Percentiles rank a stretch among this genome's conserved stretches.
phyloP scores from a whole-genome alignment of 192 early-diverging fungal species.

The Spizellomyces sp. region DNA sequence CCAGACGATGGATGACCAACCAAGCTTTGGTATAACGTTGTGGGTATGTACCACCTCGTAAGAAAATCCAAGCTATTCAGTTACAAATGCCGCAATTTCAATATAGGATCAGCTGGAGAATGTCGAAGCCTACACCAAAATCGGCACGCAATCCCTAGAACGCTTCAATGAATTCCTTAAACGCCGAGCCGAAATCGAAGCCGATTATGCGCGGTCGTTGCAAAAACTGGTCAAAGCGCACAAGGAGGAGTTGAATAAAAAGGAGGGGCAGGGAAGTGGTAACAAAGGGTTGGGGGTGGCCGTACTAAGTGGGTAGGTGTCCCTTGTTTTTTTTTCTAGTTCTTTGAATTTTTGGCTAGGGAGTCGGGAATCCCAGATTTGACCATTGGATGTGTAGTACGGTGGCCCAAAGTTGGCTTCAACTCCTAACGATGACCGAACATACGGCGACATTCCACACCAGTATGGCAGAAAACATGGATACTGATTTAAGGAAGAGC shows the following conservation, averaged over 20 bases:
- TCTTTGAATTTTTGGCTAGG: background rate
- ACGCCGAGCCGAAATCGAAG: slow-evolving; percentile 42
- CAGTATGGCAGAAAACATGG: slow-evolving; percentile 32
- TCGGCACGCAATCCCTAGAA: slow-evolving; percentile 35
- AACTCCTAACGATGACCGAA: slow-evolving; percentile 42
- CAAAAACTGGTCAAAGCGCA: slow-evolving; percentile 41
- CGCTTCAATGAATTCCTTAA: slow-evolving; percentile 49
- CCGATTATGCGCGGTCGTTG: slow-evolving; percentile 36
- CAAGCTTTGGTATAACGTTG: background rate
- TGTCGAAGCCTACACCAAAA: slow-evolving; percentile 36
- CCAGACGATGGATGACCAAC: too few relatives aligned
- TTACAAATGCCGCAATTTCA: too few relatives aligned
- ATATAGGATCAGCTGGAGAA: slow-evolving; percentile 45
- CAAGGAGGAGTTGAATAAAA: slow-evolving; percentile 32
- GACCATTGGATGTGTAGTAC: slow-evolving; percentile 5
- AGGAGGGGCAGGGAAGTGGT: background rate
- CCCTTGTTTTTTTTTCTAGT: background rate
- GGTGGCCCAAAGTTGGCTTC: slow-evolving; percentile 37
- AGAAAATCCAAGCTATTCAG: too few relatives aligned
- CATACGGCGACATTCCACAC: slow-evolving; percentile 28
- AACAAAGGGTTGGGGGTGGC: slow-evolving; percentile 26
- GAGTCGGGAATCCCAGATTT: too few relatives aligned
- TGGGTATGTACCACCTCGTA: background rate
- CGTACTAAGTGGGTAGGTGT: slow-evolving; percentile 32
- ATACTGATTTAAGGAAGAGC: slow-evolving; percentile 42